Percentiles rank a stretch among this genome's conserved stretches.
Conservation (phyloP, 371 early-diverging fungal species). For the Amoeboaphelidium occidentale region DNA sequence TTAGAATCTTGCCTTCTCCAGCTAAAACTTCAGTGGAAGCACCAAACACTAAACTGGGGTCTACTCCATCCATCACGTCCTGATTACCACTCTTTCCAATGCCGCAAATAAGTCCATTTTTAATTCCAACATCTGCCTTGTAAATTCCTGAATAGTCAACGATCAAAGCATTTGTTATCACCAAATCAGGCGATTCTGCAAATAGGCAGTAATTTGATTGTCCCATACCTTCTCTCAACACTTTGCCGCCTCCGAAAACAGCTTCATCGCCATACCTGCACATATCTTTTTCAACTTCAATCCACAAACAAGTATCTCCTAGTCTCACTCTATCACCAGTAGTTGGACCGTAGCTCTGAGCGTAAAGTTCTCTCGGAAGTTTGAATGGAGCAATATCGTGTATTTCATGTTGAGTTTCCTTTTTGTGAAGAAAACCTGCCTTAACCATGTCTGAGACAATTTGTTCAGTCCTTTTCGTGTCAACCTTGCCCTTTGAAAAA, state of each 20-base stretch:
- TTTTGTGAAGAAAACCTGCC: conserved; percentile 29
- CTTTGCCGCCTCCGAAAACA: conserved; percentile 24
- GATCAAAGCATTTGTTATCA: conserved; percentile 73
- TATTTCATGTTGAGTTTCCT: neutral
- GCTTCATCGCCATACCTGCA: conserved; percentile 75
- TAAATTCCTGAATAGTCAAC: conserved; percentile 80
- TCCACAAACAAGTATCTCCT: conserved; percentile 54
- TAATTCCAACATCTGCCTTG: conserved; percentile 86
- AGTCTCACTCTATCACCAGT: conserved; percentile 62
- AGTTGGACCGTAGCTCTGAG: conserved; percentile 74
- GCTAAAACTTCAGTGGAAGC: conserved; percentile 66
- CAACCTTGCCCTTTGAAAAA: conserved; percentile 43
- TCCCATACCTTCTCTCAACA: conserved; percentile 15
- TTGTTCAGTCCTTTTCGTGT: conserved; percentile 15
- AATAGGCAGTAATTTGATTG: conserved; percentile 33
- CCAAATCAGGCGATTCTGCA: conserved; percentile 50
- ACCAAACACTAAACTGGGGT: conserved; percentile 63
- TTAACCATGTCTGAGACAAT: conserved; percentile 14
- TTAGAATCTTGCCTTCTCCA: conserved; percentile 67
- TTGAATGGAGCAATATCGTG: conserved; percentile 14
- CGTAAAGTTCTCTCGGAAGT: conserved; percentile 49
- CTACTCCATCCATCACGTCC: conserved; percentile 73
- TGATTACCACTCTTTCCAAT: conserved; percentile 94
- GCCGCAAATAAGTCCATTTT: conserved; percentile 47
- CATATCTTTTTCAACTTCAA: conserved; percentile 63